Evolutionary conservation across 805 yeast genomes (phyloP), one percentile per base, ranked within the genome.

Genomic region (Candida alai): DNA sequence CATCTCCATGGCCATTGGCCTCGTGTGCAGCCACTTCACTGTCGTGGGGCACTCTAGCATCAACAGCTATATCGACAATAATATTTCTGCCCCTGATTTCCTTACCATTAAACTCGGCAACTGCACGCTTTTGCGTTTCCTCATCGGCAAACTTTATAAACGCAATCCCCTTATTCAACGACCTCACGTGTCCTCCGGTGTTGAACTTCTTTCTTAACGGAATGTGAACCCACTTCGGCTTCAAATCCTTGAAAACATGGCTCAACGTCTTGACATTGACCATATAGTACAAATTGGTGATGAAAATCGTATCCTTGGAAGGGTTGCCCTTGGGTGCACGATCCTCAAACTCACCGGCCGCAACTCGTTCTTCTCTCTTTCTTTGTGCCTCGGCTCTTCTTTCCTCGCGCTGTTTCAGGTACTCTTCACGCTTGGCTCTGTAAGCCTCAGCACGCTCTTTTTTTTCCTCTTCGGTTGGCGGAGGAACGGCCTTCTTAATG

Each of bases 1-100:
- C 37, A 13, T 34, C 43, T 3, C 44, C 47, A 11, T 31, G 22
- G 9, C 24, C 32, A 8, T 19, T 24, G 12, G 16, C 10, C 12
- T 13, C 16, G 20, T 19, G 19, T 8, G 27, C 30, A 16, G 51
- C 54, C 19, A 51, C 57, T 21, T 49, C 60, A 6, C 51, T 64
- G 27, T 42, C 47, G 17, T 46, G 45, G 24, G 51, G 52, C 24
- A 48, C 43, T 43, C 70, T 64, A 8, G 79, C 65, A 49, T 80
- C 85, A 42, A 84, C 73, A 14, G 96, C 96, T 47, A 80, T 73
- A 44, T 80, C 81, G 39, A 83, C 86, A 29, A 72, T 62, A 39
- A 88, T 62, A 32, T 67, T 68, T 56, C 84, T 74, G 32, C 83
- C 95, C 41, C 76, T 75, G 46, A 82, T 62, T 34, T 68, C 72